phyloP scores from a whole-genome alignment of 1,284 basidiomycete genomes.

The Cerrena zonata region DNA sequence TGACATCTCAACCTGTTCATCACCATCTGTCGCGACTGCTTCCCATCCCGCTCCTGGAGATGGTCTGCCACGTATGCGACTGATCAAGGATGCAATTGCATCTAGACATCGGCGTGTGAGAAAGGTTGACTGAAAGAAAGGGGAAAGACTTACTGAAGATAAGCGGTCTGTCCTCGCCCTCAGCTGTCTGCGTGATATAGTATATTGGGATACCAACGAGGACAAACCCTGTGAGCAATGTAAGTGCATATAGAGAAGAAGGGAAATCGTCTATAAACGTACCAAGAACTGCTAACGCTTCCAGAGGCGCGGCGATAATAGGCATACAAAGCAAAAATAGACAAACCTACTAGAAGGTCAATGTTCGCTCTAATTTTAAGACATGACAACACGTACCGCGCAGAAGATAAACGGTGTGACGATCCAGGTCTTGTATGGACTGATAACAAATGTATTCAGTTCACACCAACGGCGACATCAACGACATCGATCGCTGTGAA shows the following conservation, averaged over 20 bases:
- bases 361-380: no score
- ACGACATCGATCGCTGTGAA: no score
- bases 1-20: constrained; percentile 63
- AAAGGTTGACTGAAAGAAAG: constrained; percentile 5
- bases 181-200: constrained; percentile 64
- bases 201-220: constrained; percentile 78
- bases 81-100: constrained; percentile 37
- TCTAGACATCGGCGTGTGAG: constrained; percentile 26
- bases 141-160: constrained; percentile 40
- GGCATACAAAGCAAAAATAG: constrained; percentile 94
- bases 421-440: constrained; percentile 90
- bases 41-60: constrained; percentile 61
- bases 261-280: constrained; percentile 21
- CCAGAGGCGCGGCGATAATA: constrained; percentile 84
- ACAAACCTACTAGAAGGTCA: constrained; percentile 63
- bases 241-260: neutral
- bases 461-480: neutral
- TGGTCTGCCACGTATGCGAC: constrained; percentile 46
- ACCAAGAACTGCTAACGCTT: constrained; percentile 85
- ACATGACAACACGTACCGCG: constrained; percentile 46
- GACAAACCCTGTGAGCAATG: constrained; percentile 49
- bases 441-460: constrained; percentile 21
- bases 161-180: constrained; percentile 37
- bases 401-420: constrained; percentile 89
- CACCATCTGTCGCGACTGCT: constrained; percentile 66